Conservation (phyloP, 1,284 basidiomycete species). For the Microbotryomycetes sp. region DNA sequence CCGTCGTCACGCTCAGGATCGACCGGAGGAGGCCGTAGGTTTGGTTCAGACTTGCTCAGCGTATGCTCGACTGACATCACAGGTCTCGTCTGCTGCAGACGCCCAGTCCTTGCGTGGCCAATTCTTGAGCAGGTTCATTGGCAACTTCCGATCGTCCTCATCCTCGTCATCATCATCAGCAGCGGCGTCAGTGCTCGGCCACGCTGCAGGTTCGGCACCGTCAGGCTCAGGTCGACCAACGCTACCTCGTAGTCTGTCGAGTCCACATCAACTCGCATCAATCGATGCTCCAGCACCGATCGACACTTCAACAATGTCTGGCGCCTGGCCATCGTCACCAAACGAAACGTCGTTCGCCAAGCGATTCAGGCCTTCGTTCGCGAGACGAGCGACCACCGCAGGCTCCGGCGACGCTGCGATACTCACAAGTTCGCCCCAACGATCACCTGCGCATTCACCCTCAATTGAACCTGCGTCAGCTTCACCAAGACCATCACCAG, state of each 20-base stretch:
- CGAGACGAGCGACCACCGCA: conserved; percentile 5
- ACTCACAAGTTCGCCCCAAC: not conserved
- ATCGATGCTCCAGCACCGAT: not conserved
- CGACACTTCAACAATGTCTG: not conserved
- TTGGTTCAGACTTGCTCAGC: too few species aligned
- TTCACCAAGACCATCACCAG: conserved; percentile 9
- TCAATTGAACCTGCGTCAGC: not conserved
- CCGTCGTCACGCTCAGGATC: not conserved
- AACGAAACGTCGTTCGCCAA: not conserved
- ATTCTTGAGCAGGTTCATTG: conserved; percentile 27
- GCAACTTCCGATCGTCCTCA: conserved; percentile 15
- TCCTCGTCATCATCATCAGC: not conserved
- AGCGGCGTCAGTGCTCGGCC: not conserved
- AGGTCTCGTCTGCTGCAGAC: not conserved
- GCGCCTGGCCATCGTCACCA: not conserved
- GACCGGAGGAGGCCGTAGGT: too few species aligned
- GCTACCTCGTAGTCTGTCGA: conserved; percentile 21
- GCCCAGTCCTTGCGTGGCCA: not conserved
- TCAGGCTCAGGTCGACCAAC: conserved; percentile 6
- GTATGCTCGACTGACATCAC: too few species aligned
- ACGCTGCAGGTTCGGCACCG: not conserved
- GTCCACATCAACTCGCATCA: conserved; percentile 8
- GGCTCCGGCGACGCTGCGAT: not conserved
- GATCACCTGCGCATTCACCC: conserved; percentile 13
- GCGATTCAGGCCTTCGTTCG: conserved; percentile 14